Percentiles rank a stretch among this genome's conserved stretches.
Conservation (phyloP, 2,329 filamentous ascomycete genomes). For the Hypomyces perniciosus region DNA sequence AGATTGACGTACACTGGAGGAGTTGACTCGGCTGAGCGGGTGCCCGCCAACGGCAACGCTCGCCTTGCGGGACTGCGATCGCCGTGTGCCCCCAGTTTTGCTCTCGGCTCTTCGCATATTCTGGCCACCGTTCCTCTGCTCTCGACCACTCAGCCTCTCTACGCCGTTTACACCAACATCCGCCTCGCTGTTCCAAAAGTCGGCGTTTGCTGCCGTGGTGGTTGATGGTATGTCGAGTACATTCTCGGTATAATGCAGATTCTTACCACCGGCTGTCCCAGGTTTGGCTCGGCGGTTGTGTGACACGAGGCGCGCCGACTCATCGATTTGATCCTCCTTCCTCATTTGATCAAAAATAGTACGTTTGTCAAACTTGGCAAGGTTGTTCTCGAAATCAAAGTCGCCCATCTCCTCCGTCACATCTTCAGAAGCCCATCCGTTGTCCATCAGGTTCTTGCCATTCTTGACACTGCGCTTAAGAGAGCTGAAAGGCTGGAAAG, state of each 20-base stretch:
- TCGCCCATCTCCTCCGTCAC: conserved; percentile 92
- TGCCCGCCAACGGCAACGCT: conserved; percentile 37
- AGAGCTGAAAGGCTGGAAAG: conserved; percentile 57
- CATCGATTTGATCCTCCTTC: conserved; percentile 81
- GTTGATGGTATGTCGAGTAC: conserved; percentile 62
- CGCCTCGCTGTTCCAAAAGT: conserved; percentile 70
- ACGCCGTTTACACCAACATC: conserved; percentile 50
- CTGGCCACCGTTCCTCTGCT: conserved; percentile 44
- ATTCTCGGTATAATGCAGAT: conserved; percentile 86
- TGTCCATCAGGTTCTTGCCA: conserved; percentile 47
- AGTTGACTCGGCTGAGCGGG: conserved; percentile 44
- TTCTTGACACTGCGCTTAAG: conserved; percentile 52
- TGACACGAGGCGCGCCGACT: conserved; percentile 81
- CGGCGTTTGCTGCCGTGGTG: conserved; percentile 36
- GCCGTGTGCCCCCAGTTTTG: conserved; percentile 41
- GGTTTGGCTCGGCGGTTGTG: conserved; percentile 71
- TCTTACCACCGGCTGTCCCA: conserved; percentile 75
- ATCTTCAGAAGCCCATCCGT: conserved; percentile 93
- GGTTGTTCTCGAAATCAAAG: conserved; percentile 84
- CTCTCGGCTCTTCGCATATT: conserved; percentile 46
- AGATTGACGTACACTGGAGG: conserved; percentile 32
- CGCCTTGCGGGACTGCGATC: conserved; percentile 54
- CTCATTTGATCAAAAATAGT: conserved; percentile 88
- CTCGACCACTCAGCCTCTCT: conserved; percentile 44
- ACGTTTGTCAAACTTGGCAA: conserved; percentile 93